Percentiles rank a stretch among this genome's conserved stretches.
Evolutionary conservation across 179 eudicot species (phyloP).

Genomic region (Camellia oleifera): DNA sequence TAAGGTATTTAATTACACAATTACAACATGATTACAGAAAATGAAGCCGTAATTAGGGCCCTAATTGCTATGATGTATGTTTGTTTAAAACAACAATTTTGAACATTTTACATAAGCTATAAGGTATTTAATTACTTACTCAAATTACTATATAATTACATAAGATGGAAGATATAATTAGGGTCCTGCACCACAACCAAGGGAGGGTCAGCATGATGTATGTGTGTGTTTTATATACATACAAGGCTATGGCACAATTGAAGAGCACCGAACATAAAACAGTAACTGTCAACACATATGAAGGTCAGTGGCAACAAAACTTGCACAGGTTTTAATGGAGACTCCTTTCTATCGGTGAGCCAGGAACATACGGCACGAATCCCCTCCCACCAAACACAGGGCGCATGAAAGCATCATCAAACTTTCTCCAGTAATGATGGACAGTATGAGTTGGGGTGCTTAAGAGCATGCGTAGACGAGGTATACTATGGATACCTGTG

Average conservation of each 20-base stretch:
- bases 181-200: background rate
- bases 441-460: conserved; percentile 38
- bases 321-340: background rate
- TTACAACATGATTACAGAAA: background rate
- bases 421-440: conserved; percentile 53
- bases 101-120: too few relatives aligned
- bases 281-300: background rate
- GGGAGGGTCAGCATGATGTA: background rate
- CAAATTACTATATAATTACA: too few relatives aligned
- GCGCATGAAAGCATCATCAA: conserved; percentile 51
- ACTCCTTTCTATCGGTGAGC: conserved; percentile 26
- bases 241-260: background rate
- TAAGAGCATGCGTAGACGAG: conserved; percentile 37
- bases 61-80: background rate
- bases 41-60: background rate
- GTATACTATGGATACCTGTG: conserved; percentile 3
- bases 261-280: background rate
- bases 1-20: background rate
- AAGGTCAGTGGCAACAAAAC: background rate
- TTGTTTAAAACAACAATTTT: too few relatives aligned
- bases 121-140: too few relatives aligned
- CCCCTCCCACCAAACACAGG: conserved; percentile 52
- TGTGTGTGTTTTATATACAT: too few relatives aligned
- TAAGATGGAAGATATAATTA: too few relatives aligned
- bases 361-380: conserved; percentile 20